Evolutionary conservation across 2,329 filamentous ascomycete genomes (phyloP), one percentile per base, ranked within the genome.

Genomic region (Colletotrichum lupini): DNA sequence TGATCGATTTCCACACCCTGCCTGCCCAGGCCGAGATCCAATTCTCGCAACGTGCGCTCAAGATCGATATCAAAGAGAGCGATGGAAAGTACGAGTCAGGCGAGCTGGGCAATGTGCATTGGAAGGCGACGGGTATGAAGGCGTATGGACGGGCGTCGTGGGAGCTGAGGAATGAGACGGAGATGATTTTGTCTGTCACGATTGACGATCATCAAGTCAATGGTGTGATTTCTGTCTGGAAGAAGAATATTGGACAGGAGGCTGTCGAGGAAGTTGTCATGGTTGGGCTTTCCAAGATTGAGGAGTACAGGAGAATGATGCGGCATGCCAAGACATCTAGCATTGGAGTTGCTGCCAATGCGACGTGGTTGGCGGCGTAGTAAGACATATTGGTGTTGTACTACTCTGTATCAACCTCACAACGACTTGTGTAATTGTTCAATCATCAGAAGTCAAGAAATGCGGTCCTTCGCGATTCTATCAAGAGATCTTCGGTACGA

Each of bases 221-320:
- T 32, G 67, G 67, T 16, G 16, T 59, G 16, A 58, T 70, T 7
- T 30, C 52, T 22, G 24, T 70, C 53, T 70, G 67, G 67, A 70
- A 42, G n/a, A 32, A 52, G 11, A 35, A n/a, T 19, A 28, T 70
- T 35, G 53, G 49, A 28, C 52, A 35, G 28, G 32, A 42, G 16
- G 66, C 67, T 28, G 52, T 66, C 11, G 67, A 70, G 52, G 67
- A 70, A 49, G 60, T 70, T 6, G 35, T 70, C 32, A 52, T 70
- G 3, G 60, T 70, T 24, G 67, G 67, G 14, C 16, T 70, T 49
- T 57, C 61, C n/a, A 57, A 70, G 61, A 24, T 70, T 16, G 67
- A 70, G 60, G n/a, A 70, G 26, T 70, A 70, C 62, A 70, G 56
- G 19, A 64, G 42, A 49, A n/a, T 70, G 67, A 12, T 58, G 5